Evolutionary conservation across 129 eudicot species (phyloP), one percentile per base, ranked within the genome.

Genomic region (Pseudognaphalium luteoalbum): DNA sequence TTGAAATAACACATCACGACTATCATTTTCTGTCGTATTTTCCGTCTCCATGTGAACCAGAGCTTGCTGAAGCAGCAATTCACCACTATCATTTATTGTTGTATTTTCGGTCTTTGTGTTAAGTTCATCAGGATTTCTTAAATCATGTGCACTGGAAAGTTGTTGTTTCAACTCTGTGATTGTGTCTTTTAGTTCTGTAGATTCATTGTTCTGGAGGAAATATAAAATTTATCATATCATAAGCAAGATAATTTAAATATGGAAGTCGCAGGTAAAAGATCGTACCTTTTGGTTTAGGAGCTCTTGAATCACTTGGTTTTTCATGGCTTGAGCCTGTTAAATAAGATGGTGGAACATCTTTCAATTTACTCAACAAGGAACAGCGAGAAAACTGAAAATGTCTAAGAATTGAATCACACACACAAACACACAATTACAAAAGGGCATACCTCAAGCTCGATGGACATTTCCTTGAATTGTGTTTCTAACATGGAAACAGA

Each of bases 281-380:
- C 34, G 59, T 70, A 91, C 97, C 95, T 91, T 88, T 73, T 83
- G 87, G 81, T 77, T 81, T 65, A 91, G 87, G 80, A 88, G 95
- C 75, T 91, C 95, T 68, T 91, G 97, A 60, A 88, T 86, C 69
- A 87, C 81, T 68, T 87, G 86, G 74, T 91, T 91, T 66, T 91
- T 92, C 5, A 90, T 89, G 68, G 79, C 76, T 88, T 85, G 87
- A 60, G 89, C 95, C 97, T 91, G 79, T 39, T 68, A 79, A 81
- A 54, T 58, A 66, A 14, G 81, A 73, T 42, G 50, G 34, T 6
- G 30, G 54, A 68, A 19, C 19, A 73, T 59, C 77, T 54, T 17
- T 72, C 29, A 30, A n/a, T 56, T 72, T 59, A 41, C 57, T 73
- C 68, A 15, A 58, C 52, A 54, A 72, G 62, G 76, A 30, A 71